Evolutionary conservation across 1,139 yeast genomes (phyloP), one percentile per base, ranked within the genome.

Genomic region (Tardiomyces depauwii): DNA sequence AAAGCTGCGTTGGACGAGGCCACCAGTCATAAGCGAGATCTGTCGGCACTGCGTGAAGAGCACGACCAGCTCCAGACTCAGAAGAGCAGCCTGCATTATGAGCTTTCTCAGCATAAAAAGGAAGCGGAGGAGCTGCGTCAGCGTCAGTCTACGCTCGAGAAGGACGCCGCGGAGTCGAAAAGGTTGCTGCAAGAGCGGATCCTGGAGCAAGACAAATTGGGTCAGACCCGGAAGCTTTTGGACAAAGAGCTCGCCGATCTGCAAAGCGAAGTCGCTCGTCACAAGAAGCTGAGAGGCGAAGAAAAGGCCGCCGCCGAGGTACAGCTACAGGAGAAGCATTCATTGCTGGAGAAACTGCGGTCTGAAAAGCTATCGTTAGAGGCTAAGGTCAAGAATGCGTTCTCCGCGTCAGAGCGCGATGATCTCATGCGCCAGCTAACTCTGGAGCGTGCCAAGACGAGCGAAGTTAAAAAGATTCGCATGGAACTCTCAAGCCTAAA

Each of bases 401-500:
- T 43, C n/a, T 23, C 50, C 19, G 52, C 51, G 18, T 51, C 50
- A 19, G 61, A 58, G 36, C 53, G 51, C 25, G 44, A 48, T 11
- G 46, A 49, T 27, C 45, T 60, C 2, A n/a, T 49, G 40, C 50
- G 50, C 25, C 61, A 55, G 36, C 53, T 57, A 21, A 55, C 54
- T 25, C 44, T 46, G 14, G 57, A 58, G 32, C 53, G 54, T 38
- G 49, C 48, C 12, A 54, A 54, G 44, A 46, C 51, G n/a, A 45
- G 45, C 6, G 52, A 55, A 28, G 49, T 53, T 21, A 53, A 52
- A 36, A 42, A 48, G 16, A 45, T 57, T 23, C 47, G 50, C 7
- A 44, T 47, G 39, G 57, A 57, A 60, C 62, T 56, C 62, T 58
- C 51, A 64, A 66, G 52, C 48, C 68, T 47, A 64, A 71, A 53